Evolutionary conservation across 176 grass and related monocot species (phyloP), one percentile per base, ranked within the genome.

Genomic region (Stipa capillata): DNA sequence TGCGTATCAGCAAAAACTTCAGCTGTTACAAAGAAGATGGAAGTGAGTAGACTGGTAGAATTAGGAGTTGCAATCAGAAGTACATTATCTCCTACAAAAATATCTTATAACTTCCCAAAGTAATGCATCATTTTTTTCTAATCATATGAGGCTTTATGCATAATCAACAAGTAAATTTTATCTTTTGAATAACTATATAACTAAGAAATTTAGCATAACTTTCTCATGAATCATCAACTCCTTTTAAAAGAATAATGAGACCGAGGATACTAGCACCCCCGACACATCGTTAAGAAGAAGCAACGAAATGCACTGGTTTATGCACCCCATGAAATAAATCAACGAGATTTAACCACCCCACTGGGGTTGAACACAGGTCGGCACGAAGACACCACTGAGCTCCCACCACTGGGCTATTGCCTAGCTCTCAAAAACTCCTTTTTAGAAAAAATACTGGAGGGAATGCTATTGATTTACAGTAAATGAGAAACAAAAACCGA

Each of bases 1-100:
- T 89, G 93, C 0, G 85, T 97, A 49, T 97, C 93, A 73, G 80
- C 69, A 75, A 84, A 97, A 58, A 97, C 83, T 74, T 93, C 87
- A 58, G 63, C 90, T 97, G 88, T 69, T 60, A 93, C 29, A 51
- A 79, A 76, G 31, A 82, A 91, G 65, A 49, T 60, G 4, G 74
- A 75, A n/a, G 49, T 76, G 47, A 86, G 35, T 42, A 72, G 21
- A 39, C 18, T 63, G 0, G 48, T 72, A 59, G 5, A 70, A 78
- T 32, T 64, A 23, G 59, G 17, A 74, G 0, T 68, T 66, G 36
- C 17, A 11, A 35, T 32, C 62, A 29, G 59, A 43, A 18, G 39
- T 73, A 62, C 14, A 73, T 10, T n/a, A n/a, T n/a, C 25, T 65
- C n/a, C 11, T 27, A 68, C 10, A 73, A 49, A 76, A 39, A 59